These are phyloP conservation scores for Teratosphaeria zuluensis DNA, from an alignment of 2,329 filamentous ascomycete genomes.

Conservation along the genomic window DNA sequence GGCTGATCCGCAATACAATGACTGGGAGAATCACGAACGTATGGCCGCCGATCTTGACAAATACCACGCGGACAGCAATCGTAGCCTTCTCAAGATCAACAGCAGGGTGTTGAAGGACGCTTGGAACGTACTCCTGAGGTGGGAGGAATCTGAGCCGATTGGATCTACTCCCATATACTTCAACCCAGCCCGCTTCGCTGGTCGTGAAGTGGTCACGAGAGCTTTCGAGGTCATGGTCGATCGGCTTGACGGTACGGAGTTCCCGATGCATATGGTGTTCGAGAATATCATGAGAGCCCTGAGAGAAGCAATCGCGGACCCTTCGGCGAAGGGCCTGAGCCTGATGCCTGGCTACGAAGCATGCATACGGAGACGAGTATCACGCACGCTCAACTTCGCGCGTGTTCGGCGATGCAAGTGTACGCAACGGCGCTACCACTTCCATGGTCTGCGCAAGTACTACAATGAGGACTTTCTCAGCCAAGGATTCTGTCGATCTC, in stretches of 20 bases:
- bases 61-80: neutral
- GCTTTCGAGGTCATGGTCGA: neutral
- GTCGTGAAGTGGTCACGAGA: neutral
- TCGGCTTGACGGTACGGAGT: neutral
- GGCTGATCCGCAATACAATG: neutral
- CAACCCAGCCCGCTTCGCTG: neutral
- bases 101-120: neutral
- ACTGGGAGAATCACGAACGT: neutral
- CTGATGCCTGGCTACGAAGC: conserved; percentile 1
- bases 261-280: neutral
- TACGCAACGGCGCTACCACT: neutral
- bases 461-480: neutral
- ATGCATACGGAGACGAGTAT: conserved; percentile 1
- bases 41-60: neutral
- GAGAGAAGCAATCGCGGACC: neutral
- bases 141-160: neutral
- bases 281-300: neutral
- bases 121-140: neutral
- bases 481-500: neutral
- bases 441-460: neutral
- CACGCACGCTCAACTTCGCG: conserved; percentile 1
- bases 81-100: neutral
- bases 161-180: neutral
- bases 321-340: neutral
- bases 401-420: conserved; percentile 1